These are phyloP conservation scores for Dryadomyces quercus-mongolicae DNA, from an alignment of 2,329 filamentous ascomycete genomes.

Conservation along the genomic window DNA sequence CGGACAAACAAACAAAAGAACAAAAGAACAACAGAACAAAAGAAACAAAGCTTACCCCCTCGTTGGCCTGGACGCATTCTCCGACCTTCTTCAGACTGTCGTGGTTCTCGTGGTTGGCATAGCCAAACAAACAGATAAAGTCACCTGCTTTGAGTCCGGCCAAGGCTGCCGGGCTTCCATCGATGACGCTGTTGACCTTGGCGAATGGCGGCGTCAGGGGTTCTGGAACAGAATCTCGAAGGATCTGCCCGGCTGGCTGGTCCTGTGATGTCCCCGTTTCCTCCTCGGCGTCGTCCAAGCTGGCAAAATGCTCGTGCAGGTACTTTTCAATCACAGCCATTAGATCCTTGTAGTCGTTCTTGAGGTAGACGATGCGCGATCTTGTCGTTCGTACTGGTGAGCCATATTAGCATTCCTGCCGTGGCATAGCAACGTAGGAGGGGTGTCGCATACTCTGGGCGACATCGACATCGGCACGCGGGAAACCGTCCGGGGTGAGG, in stretches of 20 bases:
- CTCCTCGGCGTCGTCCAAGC: constrained; percentile 40
- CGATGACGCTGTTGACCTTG: constrained; percentile 73
- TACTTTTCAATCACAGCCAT: constrained; percentile 75
- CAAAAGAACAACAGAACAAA: neutral
- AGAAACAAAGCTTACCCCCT: constrained; percentile 52
- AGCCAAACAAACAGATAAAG: constrained; percentile 72
- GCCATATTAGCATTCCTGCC: neutral
- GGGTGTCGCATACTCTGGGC: constrained; percentile 59
- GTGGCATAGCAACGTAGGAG: neutral
- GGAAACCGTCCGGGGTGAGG: constrained; percentile 81
- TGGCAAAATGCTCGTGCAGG: constrained; percentile 86
- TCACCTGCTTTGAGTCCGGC: constrained; percentile 77
- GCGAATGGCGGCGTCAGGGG: constrained; percentile 54
- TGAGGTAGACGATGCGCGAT: constrained; percentile 74
- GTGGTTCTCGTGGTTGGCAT: constrained; percentile 72
- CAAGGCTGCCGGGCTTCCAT: constrained; percentile 65
- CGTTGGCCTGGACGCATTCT: constrained; percentile 80
- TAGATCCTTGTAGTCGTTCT: constrained; percentile 86
- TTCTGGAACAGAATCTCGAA: constrained; percentile 22
- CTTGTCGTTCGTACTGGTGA: constrained; percentile 76
- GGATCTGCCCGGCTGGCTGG: constrained; percentile 9
- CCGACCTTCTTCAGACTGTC: constrained; percentile 75
- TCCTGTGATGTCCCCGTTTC: constrained; percentile 15
- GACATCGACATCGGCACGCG: constrained; percentile 85
- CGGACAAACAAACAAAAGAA: neutral